Conservation (phyloP, 2,329 filamentous ascomycete genomes). For the Penicillium corylophilum region DNA sequence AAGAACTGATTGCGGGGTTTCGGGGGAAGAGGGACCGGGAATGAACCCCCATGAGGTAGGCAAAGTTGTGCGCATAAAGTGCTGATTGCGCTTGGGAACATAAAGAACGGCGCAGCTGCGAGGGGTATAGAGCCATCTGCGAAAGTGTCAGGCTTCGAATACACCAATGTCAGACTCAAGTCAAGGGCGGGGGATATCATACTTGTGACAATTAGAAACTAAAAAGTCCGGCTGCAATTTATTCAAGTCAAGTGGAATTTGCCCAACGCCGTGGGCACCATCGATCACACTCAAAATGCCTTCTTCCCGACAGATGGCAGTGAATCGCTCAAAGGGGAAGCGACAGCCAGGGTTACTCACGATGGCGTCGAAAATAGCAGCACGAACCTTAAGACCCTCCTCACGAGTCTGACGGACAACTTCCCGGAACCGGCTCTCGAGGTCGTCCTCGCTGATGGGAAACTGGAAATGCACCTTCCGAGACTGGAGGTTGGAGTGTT, state of each 20-base stretch:
- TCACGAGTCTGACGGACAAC: constrained; percentile 56
- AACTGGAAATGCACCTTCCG: constrained; percentile 63
- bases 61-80: constrained; percentile 68
- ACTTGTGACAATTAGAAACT: constrained; percentile 80
- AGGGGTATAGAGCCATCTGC: constrained; percentile 75
- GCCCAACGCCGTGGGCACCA: constrained; percentile 80
- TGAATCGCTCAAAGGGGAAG: constrained; percentile 73
- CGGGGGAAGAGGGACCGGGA: constrained; percentile 36
- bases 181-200: constrained; percentile 6
- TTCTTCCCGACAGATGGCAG: constrained; percentile 62
- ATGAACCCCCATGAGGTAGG: constrained; percentile 80
- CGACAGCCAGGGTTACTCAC: constrained; percentile 74
- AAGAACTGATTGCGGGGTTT: constrained; percentile 51
- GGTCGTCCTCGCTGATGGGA: constrained; percentile 67
- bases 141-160: neutral
- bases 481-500: constrained; percentile 56
- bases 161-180: neutral
- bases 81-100: constrained; percentile 73
- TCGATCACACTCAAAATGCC: constrained; percentile 75
- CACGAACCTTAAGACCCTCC: constrained; percentile 61
- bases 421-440: constrained; percentile 61
- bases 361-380: constrained; percentile 78
- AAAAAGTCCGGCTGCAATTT: constrained; percentile 79
- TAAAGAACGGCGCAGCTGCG: constrained; percentile 79
- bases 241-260: constrained; percentile 68